Percentiles rank a stretch among this genome's conserved stretches.
phyloP scores from a whole-genome alignment of 2,329 filamentous ascomycete genomes.

The Arthroderma uncinatum region DNA sequence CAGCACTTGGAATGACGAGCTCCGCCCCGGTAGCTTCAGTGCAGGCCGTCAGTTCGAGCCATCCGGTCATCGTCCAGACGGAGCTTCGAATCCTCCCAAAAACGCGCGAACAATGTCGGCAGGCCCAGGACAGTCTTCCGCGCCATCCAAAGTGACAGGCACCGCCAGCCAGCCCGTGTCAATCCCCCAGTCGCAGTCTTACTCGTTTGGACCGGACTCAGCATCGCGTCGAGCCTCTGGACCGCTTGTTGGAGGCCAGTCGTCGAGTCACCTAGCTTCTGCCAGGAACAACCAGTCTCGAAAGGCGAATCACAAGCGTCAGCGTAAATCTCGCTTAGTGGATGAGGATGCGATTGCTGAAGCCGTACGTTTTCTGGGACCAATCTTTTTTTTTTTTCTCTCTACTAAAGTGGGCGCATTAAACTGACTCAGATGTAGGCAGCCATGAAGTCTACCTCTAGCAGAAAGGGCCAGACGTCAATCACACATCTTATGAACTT shows the following conservation, averaged over 20 bases:
- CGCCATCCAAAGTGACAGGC: slow-evolving; percentile 32
- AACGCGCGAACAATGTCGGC: slow-evolving; percentile 31
- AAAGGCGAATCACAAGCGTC: slow-evolving; percentile 74
- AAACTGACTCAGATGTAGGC: slow-evolving; percentile 32
- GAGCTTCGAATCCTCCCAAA: neutral
- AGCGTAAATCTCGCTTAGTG: slow-evolving; percentile 60
- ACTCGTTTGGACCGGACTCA: slow-evolving; percentile 24
- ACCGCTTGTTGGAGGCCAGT: slow-evolving; percentile 30
- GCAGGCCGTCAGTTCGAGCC: neutral
- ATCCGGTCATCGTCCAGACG: neutral
- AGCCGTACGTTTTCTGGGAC: slow-evolving; percentile 45
- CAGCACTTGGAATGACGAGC: neutral
- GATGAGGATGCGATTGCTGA: slow-evolving; percentile 86
- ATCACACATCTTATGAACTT: slow-evolving; percentile 97
- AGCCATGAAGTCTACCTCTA: slow-evolving; percentile 53
- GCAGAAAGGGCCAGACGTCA: slow-evolving; percentile 83
- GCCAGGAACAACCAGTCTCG: slow-evolving; percentile 61
- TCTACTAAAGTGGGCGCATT: too few relatives aligned
- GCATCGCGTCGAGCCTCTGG: slow-evolving; percentile 31
- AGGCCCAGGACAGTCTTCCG: slow-evolving; percentile 26
- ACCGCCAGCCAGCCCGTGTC: slow-evolving; percentile 25
- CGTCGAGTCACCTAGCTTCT: slow-evolving; percentile 28
- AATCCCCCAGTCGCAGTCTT: slow-evolving; percentile 25
- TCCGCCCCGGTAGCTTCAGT: neutral
- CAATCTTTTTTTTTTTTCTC: neutral